Base-by-base conservation (phyloP, 768 basidiomycete species). In the Cystofilobasidium ferigula region DNA sequence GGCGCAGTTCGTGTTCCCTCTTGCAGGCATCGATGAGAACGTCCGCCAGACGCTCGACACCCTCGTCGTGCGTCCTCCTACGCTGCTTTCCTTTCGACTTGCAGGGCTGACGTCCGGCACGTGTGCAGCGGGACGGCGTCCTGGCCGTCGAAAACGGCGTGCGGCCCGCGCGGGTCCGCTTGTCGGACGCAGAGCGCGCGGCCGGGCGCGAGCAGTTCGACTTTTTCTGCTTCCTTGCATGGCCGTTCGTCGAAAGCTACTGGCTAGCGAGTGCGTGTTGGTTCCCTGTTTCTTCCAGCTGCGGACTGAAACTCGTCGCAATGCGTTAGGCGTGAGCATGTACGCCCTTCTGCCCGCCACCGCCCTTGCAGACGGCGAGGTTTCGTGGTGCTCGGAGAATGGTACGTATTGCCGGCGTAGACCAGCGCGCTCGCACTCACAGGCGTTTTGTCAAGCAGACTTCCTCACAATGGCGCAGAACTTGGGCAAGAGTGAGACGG, bases 21-120 rank as follows among this genome's bases (percentile, higher is more conserved):
- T 69, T 10, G 70, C 70, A 7, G 70, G 69, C 0, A 62, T 72
- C 51, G 71, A 70, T 24, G 62, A 47, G n/a, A 72, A 72, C 61
- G 69, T 68, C 5, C 59, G 62, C 13, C 22, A 57, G 47, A 69
- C 70, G 8, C 61, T 72, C 38, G 36, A n/a, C 0, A 56, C 47
- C 14, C 69, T 72, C 26, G 67, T 57, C 32, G 53, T 61, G 10
- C 22, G 62, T 38, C 20, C 32, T 26, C 20, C 47, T 38, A n/a
- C 24, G 2, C 32, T 32, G 1, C n/a, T 28, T n/a, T 43, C 24
- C 3, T 18, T 9, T 7, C 36, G 8, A 14, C 36, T 14, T 8
- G 36, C 14, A 42, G 40, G 4, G 40, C 40, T 42, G 40, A n/a
- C n/a, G n/a, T 10, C 4, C 10, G 26, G 0, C 0, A 9, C 26